phyloP scores from a whole-genome alignment of 2,329 filamentous ascomycete genomes.

The Ophiostoma sp. region DNA sequence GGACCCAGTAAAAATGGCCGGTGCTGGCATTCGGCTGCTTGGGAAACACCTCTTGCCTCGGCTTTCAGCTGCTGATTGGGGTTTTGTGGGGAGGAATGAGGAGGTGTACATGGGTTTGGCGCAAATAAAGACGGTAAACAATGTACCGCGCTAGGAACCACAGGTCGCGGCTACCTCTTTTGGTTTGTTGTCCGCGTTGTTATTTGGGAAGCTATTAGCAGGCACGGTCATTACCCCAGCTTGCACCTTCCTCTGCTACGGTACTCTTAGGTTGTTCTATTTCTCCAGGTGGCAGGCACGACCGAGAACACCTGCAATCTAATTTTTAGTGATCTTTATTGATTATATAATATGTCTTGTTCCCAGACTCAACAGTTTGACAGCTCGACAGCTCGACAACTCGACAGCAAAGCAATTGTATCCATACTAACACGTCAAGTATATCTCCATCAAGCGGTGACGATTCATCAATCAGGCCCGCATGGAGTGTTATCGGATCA shows the following conservation, averaged over 20 bases:
- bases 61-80: conserved; percentile 24
- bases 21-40: conserved; percentile 17
- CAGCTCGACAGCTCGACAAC: too few relatives aligned
- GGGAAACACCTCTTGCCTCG: conserved; percentile 24
- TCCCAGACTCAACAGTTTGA: background rate
- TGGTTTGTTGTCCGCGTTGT: conserved; percentile 4
- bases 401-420: background rate
- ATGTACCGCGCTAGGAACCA: background rate
- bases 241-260: background rate
- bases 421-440: background rate
- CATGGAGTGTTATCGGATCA: background rate
- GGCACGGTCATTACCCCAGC: background rate
- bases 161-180: conserved; percentile 4
- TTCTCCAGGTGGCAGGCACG: background rate
- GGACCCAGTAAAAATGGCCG: conserved; percentile 14
- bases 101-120: background rate
- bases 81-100: conserved; percentile 19
- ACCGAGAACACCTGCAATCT: background rate
- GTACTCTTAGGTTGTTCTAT: background rate
- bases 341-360: background rate
- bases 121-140: background rate
- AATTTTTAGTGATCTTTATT: background rate
- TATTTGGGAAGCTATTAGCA: background rate
- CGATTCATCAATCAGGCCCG: background rate
- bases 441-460: background rate